Percentiles rank a stretch among this genome's conserved stretches.
Conservation (phyloP, 805 yeast species). For the Pichia rugopelliculosa region DNA sequence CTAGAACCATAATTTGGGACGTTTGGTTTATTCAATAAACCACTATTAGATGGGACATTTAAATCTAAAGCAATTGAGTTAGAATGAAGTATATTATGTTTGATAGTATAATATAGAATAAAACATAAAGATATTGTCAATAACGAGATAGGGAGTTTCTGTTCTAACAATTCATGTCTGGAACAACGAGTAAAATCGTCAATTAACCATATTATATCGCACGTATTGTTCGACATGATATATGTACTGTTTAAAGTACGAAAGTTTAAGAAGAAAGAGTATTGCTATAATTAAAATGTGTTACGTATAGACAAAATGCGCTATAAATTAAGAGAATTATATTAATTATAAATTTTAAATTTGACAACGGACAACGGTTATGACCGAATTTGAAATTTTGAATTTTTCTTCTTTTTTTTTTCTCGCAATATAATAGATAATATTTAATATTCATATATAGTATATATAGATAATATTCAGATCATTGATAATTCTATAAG, state of each 20-base stretch:
- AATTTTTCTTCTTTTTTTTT: no score
- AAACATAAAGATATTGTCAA: slow-evolving; percentile 27
- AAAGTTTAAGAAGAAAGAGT: not conserved
- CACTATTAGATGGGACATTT: not conserved
- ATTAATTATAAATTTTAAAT: no score
- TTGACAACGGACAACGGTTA: no score
- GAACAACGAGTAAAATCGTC: slow-evolving; percentile 48
- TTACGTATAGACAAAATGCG: no score
- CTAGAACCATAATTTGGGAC: not conserved
- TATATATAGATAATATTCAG: no score
- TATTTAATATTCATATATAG: no score
- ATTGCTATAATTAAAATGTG: no score
- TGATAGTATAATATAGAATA: slow-evolving; percentile 2
- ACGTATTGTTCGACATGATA: slow-evolving; percentile 7
- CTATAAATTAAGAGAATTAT: no score
- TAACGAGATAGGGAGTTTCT: slow-evolving; percentile 22
- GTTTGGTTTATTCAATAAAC: not conserved
- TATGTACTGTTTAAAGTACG: not conserved
- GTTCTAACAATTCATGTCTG: slow-evolving; percentile 31
- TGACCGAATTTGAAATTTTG: no score
- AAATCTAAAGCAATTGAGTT: not conserved
- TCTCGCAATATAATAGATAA: no score
- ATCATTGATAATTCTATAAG: no score
- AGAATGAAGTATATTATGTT: not conserved
- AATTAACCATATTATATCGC: slow-evolving; percentile 19